Percentiles rank a stretch among this genome's conserved stretches.
Evolutionary conservation across 1,284 basidiomycete species (phyloP).

Genomic region (Heterobasidion irregulare): DNA sequence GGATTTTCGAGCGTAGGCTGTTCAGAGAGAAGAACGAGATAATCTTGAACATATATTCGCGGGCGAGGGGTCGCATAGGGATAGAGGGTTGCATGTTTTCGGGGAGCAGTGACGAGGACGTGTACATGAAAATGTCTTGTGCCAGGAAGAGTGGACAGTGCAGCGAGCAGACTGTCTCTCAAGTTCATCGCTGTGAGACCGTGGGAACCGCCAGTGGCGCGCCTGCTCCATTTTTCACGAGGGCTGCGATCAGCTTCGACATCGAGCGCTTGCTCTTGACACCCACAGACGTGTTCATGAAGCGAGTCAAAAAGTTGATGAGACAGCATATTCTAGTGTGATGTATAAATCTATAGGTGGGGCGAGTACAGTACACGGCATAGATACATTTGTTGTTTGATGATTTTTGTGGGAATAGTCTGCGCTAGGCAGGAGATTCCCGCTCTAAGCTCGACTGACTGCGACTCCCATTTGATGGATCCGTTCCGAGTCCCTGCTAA

Average conservation of each 20-base stretch:
- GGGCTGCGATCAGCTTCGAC: neutral
- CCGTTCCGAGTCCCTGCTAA: too few species aligned
- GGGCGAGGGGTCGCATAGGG: constrained; percentile 65
- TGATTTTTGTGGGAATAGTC: too few species aligned
- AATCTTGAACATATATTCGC: constrained; percentile 60
- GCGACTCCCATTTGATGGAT: too few species aligned
- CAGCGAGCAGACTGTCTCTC: constrained; percentile 55
- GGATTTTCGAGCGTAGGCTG: constrained; percentile 35
- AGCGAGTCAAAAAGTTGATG: neutral
- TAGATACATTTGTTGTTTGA: too few species aligned
- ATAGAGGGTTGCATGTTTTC: constrained; percentile 63
- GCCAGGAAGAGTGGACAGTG: constrained; percentile 52
- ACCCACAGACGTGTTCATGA: neutral
- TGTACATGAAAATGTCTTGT: constrained; percentile 67
- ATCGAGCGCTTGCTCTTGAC: neutral
- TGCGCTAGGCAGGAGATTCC: too few species aligned
- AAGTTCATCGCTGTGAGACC: constrained; percentile 27
- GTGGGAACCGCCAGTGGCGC: constrained; percentile 1
- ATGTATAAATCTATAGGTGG: too few species aligned
- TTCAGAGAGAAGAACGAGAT: constrained; percentile 70
- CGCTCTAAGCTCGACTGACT: too few species aligned
- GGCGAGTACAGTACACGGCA: too few species aligned
- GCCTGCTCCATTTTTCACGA: neutral
- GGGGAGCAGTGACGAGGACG: constrained; percentile 65
- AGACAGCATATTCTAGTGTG: too few species aligned